A percentile compares a stretch with the other conserved stretches of the same genome.
phyloP scores from a whole-genome alignment of 2,329 filamentous ascomycete genomes.

The Fusarium odoratissimum region DNA sequence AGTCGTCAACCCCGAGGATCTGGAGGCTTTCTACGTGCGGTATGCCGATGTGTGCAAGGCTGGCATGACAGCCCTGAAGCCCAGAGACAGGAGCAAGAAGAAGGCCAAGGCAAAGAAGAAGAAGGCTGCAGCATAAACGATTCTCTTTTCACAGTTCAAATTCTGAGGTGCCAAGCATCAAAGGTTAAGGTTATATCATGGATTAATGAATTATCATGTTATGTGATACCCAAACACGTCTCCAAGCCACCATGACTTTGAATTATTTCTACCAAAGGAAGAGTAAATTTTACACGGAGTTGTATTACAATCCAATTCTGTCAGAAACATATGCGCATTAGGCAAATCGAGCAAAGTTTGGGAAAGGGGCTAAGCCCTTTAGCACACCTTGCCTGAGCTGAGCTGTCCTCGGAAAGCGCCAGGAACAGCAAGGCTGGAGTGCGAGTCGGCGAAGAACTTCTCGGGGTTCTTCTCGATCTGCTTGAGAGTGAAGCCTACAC shows the following conservation, averaged over 20 bases:
- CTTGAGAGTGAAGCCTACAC: conserved; percentile 58
- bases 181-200: conserved; percentile 13
- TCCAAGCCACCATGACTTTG: conserved; percentile 11
- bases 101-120: conserved; percentile 82
- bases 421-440: conserved; percentile 60
- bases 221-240: conserved; percentile 6
- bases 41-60: conserved; percentile 94
- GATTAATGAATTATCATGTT: conserved; percentile 36
- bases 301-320: background rate
- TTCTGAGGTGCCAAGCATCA: background rate
- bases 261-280: conserved; percentile 7
- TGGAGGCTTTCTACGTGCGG: conserved; percentile 83
- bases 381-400: conserved; percentile 36
- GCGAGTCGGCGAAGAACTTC: conserved; percentile 65
- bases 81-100: conserved; percentile 89
- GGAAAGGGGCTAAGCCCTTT: background rate
- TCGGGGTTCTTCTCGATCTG: conserved; percentile 63
- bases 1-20: conserved; percentile 77
- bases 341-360: background rate
- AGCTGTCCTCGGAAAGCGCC: conserved; percentile 66
- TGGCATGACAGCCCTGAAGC: conserved; percentile 91
- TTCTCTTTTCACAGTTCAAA: background rate
- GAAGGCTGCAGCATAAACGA: conserved; percentile 54
- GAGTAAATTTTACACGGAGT: background rate
- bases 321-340: background rate